Evolutionary conservation across 2,329 filamentous ascomycete species (phyloP).

Genomic region (Pyrenochaeta sp.): DNA sequence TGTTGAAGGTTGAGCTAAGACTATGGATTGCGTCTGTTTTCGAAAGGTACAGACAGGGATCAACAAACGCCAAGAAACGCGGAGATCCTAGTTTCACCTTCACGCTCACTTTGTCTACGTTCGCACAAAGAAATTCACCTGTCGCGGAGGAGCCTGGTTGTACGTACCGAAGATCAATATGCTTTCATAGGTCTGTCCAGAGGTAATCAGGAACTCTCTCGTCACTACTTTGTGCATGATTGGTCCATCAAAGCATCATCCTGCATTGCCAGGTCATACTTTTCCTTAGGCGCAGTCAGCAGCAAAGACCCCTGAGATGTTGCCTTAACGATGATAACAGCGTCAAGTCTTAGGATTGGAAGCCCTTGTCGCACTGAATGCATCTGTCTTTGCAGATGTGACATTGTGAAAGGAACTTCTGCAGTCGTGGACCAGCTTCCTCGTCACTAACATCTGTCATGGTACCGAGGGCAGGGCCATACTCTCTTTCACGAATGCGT

Average conservation of each 20-base stretch:
- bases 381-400: too few species aligned
- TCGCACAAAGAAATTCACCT: neutral
- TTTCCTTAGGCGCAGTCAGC: neutral
- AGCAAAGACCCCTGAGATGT: neutral
- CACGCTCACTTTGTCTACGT: neutral
- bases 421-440: neutral
- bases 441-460: neutral
- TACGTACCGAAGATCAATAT: neutral
- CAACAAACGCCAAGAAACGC: constrained; percentile 3
- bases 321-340: too few species aligned
- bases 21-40: constrained; percentile 25
- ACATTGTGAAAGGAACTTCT: neutral
- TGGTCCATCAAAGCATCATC: neutral
- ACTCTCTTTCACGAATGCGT: neutral
- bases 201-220: neutral
- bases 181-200: neutral
- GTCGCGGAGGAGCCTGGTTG: neutral
- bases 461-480: neutral
- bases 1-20: constrained; percentile 24
- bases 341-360: too few species aligned
- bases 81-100: constrained; percentile 2
- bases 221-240: neutral
- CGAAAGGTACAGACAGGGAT: constrained; percentile 27
- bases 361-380: too few species aligned
- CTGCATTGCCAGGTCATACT: constrained; percentile 4